phyloP scores from a whole-genome alignment of 805 yeast genomes.

The Candida methanosorbosa region DNA sequence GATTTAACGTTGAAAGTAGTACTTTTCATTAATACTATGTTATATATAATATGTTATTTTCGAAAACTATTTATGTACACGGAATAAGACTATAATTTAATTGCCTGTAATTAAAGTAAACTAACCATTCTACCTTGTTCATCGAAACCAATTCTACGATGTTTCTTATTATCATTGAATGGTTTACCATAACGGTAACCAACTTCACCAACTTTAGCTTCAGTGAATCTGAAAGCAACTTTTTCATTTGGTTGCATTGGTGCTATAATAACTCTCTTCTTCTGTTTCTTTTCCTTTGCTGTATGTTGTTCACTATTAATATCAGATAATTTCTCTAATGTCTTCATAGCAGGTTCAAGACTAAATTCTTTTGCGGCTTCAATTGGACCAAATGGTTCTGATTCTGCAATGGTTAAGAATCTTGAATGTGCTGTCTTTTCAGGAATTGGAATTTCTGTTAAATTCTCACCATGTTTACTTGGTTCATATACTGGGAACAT shows the following conservation, averaged over 20 bases:
- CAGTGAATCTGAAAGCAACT: slow-evolving; percentile 62
- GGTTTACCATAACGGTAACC: slow-evolving; percentile 92
- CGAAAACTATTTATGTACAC: too few species aligned
- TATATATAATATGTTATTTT: too few species aligned
- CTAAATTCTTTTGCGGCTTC: slow-evolving; percentile 85
- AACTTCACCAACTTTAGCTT: slow-evolving; percentile 72
- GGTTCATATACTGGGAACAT: slow-evolving; percentile 72
- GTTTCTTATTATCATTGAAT: slow-evolving; percentile 81
- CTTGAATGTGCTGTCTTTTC: slow-evolving; percentile 72
- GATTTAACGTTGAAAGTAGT: too few species aligned
- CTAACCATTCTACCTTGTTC: slow-evolving; percentile 48
- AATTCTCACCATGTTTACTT: slow-evolving; percentile 50
- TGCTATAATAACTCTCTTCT: slow-evolving; percentile 43
- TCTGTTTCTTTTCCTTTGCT: slow-evolving; percentile 14
- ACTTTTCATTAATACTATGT: too few species aligned
- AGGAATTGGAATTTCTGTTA: slow-evolving; percentile 93
- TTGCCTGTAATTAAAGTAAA: too few species aligned
- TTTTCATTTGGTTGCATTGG: slow-evolving; percentile 61
- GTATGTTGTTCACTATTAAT: slow-evolving; percentile 11
- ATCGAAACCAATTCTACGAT: slow-evolving; percentile 67
- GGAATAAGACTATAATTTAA: too few species aligned
- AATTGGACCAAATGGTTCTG: slow-evolving; percentile 91
- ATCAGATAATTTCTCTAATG: slow-evolving; percentile 55
- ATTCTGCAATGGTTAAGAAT: slow-evolving; percentile 84
- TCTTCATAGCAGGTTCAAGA: slow-evolving; percentile 79